These are phyloP conservation scores for Ophiostoma himal-ulmi DNA, from an alignment of 2,329 filamentous ascomycete genomes.

Conservation along the genomic window DNA sequence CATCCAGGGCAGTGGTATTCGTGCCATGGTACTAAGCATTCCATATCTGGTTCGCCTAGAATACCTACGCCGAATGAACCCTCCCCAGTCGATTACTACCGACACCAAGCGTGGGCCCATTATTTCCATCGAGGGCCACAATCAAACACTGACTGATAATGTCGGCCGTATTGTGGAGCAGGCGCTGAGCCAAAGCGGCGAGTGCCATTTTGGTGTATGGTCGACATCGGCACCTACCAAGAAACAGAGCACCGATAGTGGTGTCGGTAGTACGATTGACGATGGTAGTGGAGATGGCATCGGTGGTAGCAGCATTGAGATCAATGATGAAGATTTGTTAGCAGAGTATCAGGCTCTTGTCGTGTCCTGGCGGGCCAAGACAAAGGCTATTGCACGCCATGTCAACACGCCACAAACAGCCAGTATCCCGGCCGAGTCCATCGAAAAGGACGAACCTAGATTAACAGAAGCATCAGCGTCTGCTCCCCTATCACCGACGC, in stretches of 20 bases:
- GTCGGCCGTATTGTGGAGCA: slow-evolving; percentile 61
- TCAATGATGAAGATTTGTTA: slow-evolving; percentile 36
- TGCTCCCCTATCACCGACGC: neutral
- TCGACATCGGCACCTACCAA: slow-evolving; percentile 8
- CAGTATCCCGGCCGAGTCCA: neutral
- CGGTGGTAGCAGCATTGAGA: slow-evolving; percentile 24
- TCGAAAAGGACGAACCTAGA: neutral
- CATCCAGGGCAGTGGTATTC: slow-evolving; percentile 44
- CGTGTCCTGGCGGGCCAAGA: slow-evolving; percentile 68
- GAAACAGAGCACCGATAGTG: slow-evolving; percentile 14
- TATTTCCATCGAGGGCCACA: slow-evolving; percentile 75
- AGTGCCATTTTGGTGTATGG: slow-evolving; percentile 1
- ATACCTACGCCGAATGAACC: slow-evolving; percentile 68
- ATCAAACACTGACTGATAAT: slow-evolving; percentile 43
- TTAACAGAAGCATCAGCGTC: neutral
- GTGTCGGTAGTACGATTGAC: slow-evolving; percentile 8
- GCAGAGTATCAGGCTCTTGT: slow-evolving; percentile 62
- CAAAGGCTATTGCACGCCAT: slow-evolving; percentile 59
- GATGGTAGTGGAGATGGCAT: neutral
- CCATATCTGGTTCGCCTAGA: slow-evolving; percentile 70
- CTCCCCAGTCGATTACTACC: slow-evolving; percentile 43
- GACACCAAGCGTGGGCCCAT: slow-evolving; percentile 62
- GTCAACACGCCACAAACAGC: slow-evolving; percentile 33
- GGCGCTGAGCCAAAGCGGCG: slow-evolving; percentile 47
- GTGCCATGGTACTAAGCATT: slow-evolving; percentile 70